These are phyloP conservation scores for Pyropia haitanensis DNA, from an alignment of 23 red algal species.

Conservation along the genomic window DNA sequence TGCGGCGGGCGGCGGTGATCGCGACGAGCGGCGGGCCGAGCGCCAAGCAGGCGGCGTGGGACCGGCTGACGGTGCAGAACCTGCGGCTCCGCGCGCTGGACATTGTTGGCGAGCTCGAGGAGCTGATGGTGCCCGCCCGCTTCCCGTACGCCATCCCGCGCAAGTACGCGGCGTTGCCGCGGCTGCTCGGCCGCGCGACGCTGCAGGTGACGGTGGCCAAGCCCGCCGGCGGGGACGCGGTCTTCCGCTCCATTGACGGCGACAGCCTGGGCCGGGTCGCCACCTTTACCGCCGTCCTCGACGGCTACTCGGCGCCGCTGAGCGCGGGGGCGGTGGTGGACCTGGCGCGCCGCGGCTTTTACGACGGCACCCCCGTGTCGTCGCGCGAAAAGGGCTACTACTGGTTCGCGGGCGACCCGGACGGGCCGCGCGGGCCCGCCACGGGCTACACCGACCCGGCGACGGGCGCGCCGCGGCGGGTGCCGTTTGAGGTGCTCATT, in stretches of 20 bases:
- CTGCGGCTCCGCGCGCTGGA: conserved; percentile 11
- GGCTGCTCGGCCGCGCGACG: conserved; percentile 68
- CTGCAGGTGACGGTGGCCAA: conserved; percentile 65
- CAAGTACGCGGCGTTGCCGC: conserved; percentile 40
- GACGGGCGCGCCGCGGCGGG: conserved; percentile 16
- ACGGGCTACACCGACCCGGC: conserved; percentile 34
- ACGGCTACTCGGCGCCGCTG: conserved; percentile 92
- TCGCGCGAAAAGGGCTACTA: conserved; percentile 45
- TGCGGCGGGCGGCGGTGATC: not conserved
- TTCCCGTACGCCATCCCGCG: conserved; percentile 47
- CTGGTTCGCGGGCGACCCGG: conserved; percentile 33
- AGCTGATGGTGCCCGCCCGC: conserved; percentile 10
- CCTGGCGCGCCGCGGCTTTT: conserved; percentile 77
- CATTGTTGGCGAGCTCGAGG: conserved; percentile 5
- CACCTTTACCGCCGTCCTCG: conserved; percentile 51
- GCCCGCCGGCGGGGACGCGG: conserved; percentile 5
- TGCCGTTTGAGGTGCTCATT: conserved; percentile 80
- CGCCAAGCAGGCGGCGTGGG: not conserved
- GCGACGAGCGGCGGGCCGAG: conserved; percentile 4
- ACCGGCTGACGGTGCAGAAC: conserved; percentile 10
- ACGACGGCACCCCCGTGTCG: conserved; percentile 52
- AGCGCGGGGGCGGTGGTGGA: conserved; percentile 89
- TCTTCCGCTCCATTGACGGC: too few species aligned
- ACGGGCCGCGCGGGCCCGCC: conserved; percentile 23
- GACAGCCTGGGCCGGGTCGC: conserved; percentile 34